These are phyloP conservation scores for Suillus bovinus DNA, from an alignment of 768 basidiomycete genomes.

Conservation along the genomic window DNA sequence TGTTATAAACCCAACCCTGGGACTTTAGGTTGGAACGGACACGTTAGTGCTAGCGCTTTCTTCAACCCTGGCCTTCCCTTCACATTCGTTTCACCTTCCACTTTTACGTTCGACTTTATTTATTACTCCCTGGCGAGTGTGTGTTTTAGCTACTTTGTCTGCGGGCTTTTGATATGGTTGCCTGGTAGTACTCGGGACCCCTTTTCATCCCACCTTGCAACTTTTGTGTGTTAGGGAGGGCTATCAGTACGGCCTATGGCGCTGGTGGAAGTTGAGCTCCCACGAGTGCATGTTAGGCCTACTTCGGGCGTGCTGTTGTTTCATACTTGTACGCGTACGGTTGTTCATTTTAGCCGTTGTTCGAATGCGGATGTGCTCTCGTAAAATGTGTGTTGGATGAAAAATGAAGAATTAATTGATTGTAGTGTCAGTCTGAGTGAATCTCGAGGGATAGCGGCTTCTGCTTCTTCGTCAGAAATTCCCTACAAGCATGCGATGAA, in stretches of 20 bases:
- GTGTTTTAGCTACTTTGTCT: background rate
- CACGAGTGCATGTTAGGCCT: background rate
- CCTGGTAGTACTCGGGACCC: background rate
- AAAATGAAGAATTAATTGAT: background rate
- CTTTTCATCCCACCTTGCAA: background rate
- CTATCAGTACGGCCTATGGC: background rate
- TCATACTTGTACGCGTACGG: constrained; percentile 5
- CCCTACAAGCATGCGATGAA: background rate
- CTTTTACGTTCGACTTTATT: constrained; percentile 7
- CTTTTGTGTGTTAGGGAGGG: background rate
- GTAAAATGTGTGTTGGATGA: background rate
- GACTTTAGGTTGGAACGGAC: constrained; percentile 14
- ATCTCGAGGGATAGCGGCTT: background rate
- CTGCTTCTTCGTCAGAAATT: background rate
- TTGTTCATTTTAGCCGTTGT: constrained; percentile 2
- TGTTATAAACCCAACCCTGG: constrained; percentile 4
- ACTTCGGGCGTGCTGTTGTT: background rate
- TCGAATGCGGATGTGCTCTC: background rate
- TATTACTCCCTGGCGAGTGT: constrained; percentile 4
- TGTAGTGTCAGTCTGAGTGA: background rate
- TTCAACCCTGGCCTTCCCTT: constrained; percentile 6
- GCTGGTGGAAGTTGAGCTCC: background rate
- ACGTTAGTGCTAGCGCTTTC: constrained; percentile 11
- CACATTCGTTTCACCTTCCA: constrained; percentile 6
- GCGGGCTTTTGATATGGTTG: background rate